Evolutionary conservation across 2,329 filamentous ascomycete genomes (phyloP).

Genomic region (Hymenoscyphus salicellus): DNA sequence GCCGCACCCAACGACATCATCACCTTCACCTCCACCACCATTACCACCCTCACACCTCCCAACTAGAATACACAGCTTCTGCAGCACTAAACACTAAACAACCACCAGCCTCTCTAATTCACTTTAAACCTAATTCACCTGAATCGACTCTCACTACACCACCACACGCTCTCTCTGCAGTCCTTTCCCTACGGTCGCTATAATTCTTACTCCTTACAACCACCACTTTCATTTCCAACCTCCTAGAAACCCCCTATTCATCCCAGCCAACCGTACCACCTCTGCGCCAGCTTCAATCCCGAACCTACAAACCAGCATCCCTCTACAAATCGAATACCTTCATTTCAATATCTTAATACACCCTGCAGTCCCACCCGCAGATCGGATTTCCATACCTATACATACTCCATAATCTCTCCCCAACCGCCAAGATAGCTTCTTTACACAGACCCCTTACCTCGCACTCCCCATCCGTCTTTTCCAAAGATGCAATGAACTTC

Average conservation of each 20-base stretch:
- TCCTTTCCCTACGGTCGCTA: conserved; percentile 9
- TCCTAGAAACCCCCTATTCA: neutral
- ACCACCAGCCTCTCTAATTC: neutral
- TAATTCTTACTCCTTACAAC: conserved; percentile 8
- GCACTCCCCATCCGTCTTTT: conserved; percentile 18
- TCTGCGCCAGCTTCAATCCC: neutral
- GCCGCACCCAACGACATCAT: neutral
- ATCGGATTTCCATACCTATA: neutral
- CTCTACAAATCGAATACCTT: neutral
- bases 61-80: conserved; percentile 13
- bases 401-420: neutral
- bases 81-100: conserved; percentile 9
- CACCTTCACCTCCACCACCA: neutral
- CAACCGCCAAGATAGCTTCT: conserved; percentile 36
- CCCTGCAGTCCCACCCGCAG: neutral
- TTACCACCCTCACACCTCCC: neutral
- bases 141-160: neutral
- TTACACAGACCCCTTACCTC: conserved; percentile 30
- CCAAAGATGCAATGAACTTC: conserved; percentile 34
- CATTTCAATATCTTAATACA: neutral
- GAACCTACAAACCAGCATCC: neutral
- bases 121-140: neutral
- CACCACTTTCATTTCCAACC: neutral
- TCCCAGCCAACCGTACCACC: neutral
- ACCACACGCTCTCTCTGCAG: neutral